Percentiles rank a stretch among this genome's conserved stretches.
Conservation (phyloP, 306 rosid species). For the Corylus avellana region DNA sequence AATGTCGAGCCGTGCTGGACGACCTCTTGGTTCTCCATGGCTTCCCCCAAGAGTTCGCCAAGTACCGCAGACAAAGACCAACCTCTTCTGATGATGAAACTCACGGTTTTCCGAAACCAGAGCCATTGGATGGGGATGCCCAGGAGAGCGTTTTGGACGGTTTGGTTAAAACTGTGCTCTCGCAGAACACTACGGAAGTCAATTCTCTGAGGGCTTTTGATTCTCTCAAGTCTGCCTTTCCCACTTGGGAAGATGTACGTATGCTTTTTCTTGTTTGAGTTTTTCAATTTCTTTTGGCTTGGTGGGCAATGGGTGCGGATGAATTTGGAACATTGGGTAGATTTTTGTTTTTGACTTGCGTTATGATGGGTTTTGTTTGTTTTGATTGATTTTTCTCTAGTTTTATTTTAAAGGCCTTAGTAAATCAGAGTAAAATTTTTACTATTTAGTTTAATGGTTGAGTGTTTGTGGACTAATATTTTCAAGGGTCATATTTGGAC, state of each 20-base stretch:
- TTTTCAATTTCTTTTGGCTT: not conserved
- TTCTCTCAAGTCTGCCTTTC: conserved; percentile 76
- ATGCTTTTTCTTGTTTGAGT: not conserved
- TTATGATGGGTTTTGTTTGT: not conserved
- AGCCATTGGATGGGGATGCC: conserved; percentile 14
- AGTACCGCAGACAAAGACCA: conserved; percentile 51
- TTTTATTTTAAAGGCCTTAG: not conserved
- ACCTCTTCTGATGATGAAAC: conserved; percentile 7
- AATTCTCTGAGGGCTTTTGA: conserved; percentile 69
- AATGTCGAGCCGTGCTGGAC: conserved; percentile 66
- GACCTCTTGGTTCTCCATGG: conserved; percentile 70
- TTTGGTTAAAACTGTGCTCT: conserved; percentile 73
- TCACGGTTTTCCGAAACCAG: conserved; percentile 18
- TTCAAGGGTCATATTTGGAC: not conserved
- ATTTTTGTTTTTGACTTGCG: not conserved
- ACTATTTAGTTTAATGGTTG: no score
- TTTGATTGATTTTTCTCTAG: not conserved
- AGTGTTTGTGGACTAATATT: not conserved
- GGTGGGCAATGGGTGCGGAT: not conserved
- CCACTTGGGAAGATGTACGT: conserved; percentile 58
- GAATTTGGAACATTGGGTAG: not conserved
- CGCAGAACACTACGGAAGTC: conserved; percentile 82
- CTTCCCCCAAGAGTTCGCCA: conserved; percentile 71
- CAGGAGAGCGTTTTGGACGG: conserved; percentile 80
- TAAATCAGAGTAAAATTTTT: not conserved